Conservation (phyloP, 139 green algal genomes). For the Chlamydomonas incerta region DNA sequence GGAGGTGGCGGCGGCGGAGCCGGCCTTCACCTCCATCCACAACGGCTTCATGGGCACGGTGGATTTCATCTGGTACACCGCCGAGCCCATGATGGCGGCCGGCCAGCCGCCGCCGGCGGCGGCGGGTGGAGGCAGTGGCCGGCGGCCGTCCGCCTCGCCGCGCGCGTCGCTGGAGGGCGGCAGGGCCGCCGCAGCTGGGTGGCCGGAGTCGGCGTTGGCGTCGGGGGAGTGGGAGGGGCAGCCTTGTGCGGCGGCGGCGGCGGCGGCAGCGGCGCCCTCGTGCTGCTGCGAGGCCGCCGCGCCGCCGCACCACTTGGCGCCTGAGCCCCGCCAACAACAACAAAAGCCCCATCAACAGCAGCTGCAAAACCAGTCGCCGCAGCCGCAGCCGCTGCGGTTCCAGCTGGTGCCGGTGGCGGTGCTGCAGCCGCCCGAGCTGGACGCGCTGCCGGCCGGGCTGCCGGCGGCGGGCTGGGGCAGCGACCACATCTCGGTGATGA, state of each 20-base stretch:
- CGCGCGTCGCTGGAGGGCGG: no score
- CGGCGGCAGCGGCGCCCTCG: no score
- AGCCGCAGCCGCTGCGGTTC: background rate
- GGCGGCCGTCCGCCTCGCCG: background rate
- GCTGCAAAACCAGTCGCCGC: no score
- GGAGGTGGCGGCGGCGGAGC: conserved; percentile 55
- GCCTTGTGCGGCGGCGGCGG: no score
- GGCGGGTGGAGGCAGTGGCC: background rate
- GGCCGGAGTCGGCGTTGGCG: no score
- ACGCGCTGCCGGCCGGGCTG: conserved; percentile 60
- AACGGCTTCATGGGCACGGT: conserved; percentile 77
- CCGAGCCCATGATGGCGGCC: background rate
- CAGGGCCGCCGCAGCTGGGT: background rate
- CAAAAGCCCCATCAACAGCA: no score
- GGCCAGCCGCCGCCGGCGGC: no score
- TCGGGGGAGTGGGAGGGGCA: no score
- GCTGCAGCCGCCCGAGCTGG: conserved; percentile 65
- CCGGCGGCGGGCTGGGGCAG: conserved; percentile 44
- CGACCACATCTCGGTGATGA: conserved; percentile 45
- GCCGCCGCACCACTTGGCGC: no score
- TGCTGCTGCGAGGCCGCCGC: no score
- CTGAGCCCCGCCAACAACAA: background rate
- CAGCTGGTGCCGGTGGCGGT: conserved; percentile 64
- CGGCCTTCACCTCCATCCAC: conserved; percentile 76
- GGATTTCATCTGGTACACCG: conserved; percentile 82